Conservation (phyloP, 2,329 filamentous ascomycete species). For the Didymella pinodella region DNA sequence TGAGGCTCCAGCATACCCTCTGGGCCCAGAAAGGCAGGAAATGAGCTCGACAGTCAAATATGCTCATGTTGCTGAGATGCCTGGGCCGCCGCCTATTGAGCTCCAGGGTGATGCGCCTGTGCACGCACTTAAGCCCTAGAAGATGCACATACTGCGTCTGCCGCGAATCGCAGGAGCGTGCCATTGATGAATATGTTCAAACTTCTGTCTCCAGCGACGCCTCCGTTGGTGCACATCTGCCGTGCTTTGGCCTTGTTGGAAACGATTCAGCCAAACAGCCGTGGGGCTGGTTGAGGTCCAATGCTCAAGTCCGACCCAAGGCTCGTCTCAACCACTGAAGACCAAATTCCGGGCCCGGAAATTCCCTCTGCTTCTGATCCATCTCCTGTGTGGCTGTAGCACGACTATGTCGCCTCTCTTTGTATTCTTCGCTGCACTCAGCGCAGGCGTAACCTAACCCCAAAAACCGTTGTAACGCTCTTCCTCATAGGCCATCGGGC, state of each 20-base stretch:
- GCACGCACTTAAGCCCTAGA: not conserved
- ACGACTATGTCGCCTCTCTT: not conserved
- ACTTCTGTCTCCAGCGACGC: too few relatives aligned
- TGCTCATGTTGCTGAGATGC: conserved; percentile 10
- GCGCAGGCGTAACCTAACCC: not conserved
- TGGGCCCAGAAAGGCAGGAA: conserved; percentile 2
- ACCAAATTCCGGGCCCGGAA: too few relatives aligned
- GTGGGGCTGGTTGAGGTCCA: too few relatives aligned
- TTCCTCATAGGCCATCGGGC: not conserved
- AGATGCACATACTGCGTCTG: too few relatives aligned
- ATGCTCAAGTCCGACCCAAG: too few relatives aligned
- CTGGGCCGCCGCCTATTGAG: conserved; percentile 7
- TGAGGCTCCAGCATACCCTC: not conserved
- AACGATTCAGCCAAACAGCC: too few relatives aligned
- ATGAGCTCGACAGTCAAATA: conserved; percentile 7
- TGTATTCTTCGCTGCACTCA: not conserved
- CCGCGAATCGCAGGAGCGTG: too few relatives aligned
- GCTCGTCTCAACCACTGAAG: too few relatives aligned
- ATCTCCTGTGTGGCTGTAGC: not conserved
- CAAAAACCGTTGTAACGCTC: not conserved
- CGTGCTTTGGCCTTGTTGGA: too few relatives aligned
- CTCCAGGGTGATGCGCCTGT: conserved; percentile 10
- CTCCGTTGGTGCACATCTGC: too few relatives aligned
- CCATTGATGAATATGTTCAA: too few relatives aligned
- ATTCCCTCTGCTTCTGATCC: too few relatives aligned